These are phyloP conservation scores for Funneliformis caledonium DNA, from an alignment of 371 early-diverging fungal genomes.

Conservation along the genomic window DNA sequence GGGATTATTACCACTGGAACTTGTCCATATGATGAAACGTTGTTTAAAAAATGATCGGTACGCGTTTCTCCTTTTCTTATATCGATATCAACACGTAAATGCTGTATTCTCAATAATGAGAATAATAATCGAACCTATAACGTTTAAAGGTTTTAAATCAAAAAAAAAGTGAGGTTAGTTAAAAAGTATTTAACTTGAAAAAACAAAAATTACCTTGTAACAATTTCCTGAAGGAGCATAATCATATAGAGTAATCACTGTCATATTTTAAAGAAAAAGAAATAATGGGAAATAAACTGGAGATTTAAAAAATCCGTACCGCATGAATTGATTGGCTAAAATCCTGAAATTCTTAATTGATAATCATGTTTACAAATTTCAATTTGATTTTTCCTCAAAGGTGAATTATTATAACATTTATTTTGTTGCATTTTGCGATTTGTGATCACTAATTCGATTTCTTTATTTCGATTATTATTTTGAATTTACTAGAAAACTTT, in stretches of 20 bases:
- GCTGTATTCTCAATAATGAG: constrained; percentile 25
- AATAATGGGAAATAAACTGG: too few species aligned
- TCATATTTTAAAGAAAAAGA: too few species aligned
- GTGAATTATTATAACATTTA: too few species aligned
- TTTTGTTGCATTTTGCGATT: too few species aligned
- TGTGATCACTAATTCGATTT: too few species aligned
- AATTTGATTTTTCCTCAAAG: too few species aligned
- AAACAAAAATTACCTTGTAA: constrained; percentile 20
- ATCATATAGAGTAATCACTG: constrained; percentile 2
- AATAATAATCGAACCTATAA: constrained; percentile 30
- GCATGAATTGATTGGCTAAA: too few species aligned
- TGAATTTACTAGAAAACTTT: too few species aligned
- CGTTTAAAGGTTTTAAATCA: neutral
- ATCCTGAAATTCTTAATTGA: too few species aligned
- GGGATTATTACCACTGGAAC: constrained; percentile 23
- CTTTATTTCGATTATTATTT: too few species aligned
- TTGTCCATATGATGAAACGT: constrained; percentile 14
- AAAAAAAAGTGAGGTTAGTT: neutral
- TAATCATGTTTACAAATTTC: too few species aligned
- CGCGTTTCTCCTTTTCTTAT: constrained; percentile 26
- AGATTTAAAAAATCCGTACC: too few species aligned
- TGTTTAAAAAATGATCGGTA: neutral
- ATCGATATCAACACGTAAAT: constrained; percentile 22
- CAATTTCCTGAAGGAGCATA: constrained; percentile 16
- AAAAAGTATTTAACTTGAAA: neutral